A percentile compares a stretch with the other conserved stretches of the same genome.
These are phyloP conservation scores for Aspergillus steynii DNA, from an alignment of 495 filamentous ascomycete species.

Conservation along the genomic window DNA sequence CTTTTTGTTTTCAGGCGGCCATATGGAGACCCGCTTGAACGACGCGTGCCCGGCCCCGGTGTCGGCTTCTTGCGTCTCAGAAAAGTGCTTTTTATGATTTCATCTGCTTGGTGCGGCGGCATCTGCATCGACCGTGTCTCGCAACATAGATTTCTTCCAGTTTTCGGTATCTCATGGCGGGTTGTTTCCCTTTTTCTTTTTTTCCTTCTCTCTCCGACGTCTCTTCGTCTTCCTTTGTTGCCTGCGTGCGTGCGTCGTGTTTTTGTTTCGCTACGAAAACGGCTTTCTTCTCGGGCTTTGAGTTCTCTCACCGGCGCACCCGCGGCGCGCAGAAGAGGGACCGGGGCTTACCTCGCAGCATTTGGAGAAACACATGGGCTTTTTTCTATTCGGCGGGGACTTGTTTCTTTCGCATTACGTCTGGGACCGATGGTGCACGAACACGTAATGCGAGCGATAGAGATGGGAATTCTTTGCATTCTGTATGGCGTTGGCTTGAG, in stretches of 20 bases:
- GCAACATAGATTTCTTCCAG: constrained; percentile 49
- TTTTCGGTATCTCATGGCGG: constrained; percentile 56
- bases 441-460: constrained; percentile 27
- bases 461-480: constrained; percentile 46
- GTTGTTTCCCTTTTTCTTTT: constrained; percentile 28
- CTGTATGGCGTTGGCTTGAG: constrained; percentile 54
- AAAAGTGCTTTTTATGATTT: constrained; percentile 50
- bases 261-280: constrained; percentile 23
- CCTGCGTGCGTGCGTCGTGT: constrained; percentile 13
- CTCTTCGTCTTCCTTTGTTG: constrained; percentile 25
- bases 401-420: constrained; percentile 26
- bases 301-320: constrained; percentile 4
- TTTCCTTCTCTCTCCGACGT: constrained; percentile 31
- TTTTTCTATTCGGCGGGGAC: constrained; percentile 28
- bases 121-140: constrained; percentile 44
- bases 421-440: constrained; percentile 22
- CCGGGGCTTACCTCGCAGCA: constrained; percentile 2
- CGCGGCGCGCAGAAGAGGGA: constrained; percentile 9
- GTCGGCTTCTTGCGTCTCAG: constrained; percentile 38
- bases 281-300: constrained; percentile 30
- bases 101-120: constrained; percentile 45
- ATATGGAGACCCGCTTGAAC: constrained; percentile 43
- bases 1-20: constrained; percentile 47
- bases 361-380: constrained; percentile 7
- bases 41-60: constrained; percentile 45